Evolutionary conservation across 352 stramenopile species (phyloP).

Genomic region (Phytophthora podocarpi): DNA sequence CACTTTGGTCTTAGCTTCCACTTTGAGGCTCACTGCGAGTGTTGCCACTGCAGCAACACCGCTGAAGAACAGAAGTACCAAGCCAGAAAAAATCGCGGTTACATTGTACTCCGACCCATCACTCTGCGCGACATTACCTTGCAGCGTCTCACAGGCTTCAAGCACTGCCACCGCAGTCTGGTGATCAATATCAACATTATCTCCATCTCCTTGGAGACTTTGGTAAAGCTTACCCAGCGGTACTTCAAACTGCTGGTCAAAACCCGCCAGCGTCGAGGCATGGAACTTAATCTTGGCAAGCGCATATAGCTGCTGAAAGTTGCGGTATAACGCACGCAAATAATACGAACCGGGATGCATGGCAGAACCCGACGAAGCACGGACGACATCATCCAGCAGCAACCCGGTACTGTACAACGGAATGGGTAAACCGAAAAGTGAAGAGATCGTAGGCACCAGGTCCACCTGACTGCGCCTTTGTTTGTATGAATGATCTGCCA

Average conservation of each 20-base stretch:
- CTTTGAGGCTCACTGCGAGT: slow-evolving; percentile 11
- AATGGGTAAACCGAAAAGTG: slow-evolving; percentile 75
- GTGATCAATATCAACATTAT: slow-evolving; percentile 2
- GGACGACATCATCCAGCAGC: slow-evolving; percentile 66
- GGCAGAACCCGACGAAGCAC: slow-evolving; percentile 23
- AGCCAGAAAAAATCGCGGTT: slow-evolving; percentile 38
- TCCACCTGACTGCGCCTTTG: slow-evolving; percentile 70
- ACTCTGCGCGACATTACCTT: slow-evolving; percentile 57
- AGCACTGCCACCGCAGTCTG: slow-evolving; percentile 22
- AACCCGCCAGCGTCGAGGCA: slow-evolving; percentile 19
- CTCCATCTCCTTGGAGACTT: slow-evolving; percentile 4
- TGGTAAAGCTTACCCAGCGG: slow-evolving; percentile 23
- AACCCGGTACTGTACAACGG: slow-evolving; percentile 67
- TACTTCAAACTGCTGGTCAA: slow-evolving; percentile 39
- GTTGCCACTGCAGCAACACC: slow-evolving; percentile 13
- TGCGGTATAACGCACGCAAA: slow-evolving; percentile 48
- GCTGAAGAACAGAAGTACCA: slow-evolving; percentile 45
- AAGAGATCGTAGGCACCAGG: slow-evolving; percentile 81
- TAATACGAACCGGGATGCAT: slow-evolving; percentile 13
- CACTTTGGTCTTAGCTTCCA: neutral
- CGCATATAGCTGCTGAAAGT: slow-evolving; percentile 64
- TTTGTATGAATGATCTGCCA: slow-evolving; percentile 1
- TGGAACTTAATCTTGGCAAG: slow-evolving; percentile 61
- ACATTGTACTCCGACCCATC: slow-evolving; percentile 83
- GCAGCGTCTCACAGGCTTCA: slow-evolving; percentile 49